Evolutionary conservation across 1,284 basidiomycete genomes (phyloP).

Genomic region (Cryptococcus sp.): DNA sequence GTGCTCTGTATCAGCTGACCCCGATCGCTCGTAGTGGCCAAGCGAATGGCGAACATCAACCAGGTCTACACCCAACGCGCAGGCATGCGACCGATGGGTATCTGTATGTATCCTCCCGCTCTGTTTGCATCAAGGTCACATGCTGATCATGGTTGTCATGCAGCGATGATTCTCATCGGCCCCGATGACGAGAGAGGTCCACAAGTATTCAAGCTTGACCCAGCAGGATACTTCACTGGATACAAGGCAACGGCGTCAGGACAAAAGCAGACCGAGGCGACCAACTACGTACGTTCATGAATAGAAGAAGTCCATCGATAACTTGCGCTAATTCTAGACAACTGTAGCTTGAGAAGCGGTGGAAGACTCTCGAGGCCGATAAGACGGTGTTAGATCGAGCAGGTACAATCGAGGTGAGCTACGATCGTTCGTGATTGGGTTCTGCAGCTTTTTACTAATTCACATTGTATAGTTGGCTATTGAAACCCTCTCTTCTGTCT

Average conservation of each 20-base stretch:
- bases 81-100: constrained; percentile 94
- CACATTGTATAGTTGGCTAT: constrained; percentile 74
- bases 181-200: constrained; percentile 85
- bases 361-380: constrained; percentile 85
- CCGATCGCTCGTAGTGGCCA: constrained; percentile 61
- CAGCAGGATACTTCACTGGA: constrained; percentile 97
- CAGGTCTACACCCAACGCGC: constrained; percentile 98
- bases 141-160: neutral
- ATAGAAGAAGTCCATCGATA: neutral
- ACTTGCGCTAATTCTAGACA: constrained; percentile 2
- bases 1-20: constrained; percentile 3
- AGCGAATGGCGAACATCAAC: constrained; percentile 96
- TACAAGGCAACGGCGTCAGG: constrained; percentile 96
- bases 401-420: constrained; percentile 73
- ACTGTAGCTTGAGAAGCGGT: constrained; percentile 87
- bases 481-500: constrained; percentile 87
- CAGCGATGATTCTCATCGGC: constrained; percentile 96
- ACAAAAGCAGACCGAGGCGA: constrained; percentile 97
- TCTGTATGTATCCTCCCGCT: constrained; percentile 62
- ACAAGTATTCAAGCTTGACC: constrained; percentile 97
- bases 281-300: constrained; percentile 67
- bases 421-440: neutral
- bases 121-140: neutral
- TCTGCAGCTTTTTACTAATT: constrained; percentile 5
- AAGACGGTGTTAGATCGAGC: constrained; percentile 68